Evolutionary conservation across 2,329 filamentous ascomycete species (phyloP).

Genomic region (Phialocephala sp.): DNA sequence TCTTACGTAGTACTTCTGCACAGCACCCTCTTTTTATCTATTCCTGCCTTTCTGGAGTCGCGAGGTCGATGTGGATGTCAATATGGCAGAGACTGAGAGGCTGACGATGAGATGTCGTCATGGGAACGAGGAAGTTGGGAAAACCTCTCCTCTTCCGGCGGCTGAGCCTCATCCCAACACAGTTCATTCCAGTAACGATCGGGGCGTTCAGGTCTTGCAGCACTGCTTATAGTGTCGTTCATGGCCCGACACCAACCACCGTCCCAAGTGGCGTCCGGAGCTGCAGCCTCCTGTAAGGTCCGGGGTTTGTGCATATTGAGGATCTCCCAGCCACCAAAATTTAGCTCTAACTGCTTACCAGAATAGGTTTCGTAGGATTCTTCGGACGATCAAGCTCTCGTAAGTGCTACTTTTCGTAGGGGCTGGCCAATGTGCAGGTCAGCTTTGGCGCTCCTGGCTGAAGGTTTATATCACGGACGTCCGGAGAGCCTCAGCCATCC

Average conservation of each 20-base stretch:
- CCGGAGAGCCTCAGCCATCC: not conserved
- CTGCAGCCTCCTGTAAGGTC: not conserved
- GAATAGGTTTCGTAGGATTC: not conserved
- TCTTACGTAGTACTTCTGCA: no score
- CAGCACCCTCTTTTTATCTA: not conserved
- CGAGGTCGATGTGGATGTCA: not conserved
- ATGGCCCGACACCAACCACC: not conserved
- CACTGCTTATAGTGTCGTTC: not conserved
- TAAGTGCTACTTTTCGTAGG: not conserved
- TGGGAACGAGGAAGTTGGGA: not conserved
- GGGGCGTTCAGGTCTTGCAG: not conserved
- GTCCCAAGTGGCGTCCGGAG: not conserved
- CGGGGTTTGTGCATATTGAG: not conserved
- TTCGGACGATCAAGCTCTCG: slow-evolving; percentile 2
- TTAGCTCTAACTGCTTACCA: not conserved
- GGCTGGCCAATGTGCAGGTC: not conserved
- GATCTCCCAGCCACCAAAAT: not conserved
- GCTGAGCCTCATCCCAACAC: not conserved
- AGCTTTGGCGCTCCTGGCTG: not conserved
- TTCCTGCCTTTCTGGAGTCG: not conserved
- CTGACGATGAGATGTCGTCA: not conserved
- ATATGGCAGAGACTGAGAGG: not conserved
- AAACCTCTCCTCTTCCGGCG: not conserved
- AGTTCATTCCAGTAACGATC: no score
- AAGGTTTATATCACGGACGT: not conserved